Percentiles rank a stretch among this genome's conserved stretches.
Conservation (phyloP, 2,329 filamentous ascomycete genomes). For the Pseudogymnoascus sp. region DNA sequence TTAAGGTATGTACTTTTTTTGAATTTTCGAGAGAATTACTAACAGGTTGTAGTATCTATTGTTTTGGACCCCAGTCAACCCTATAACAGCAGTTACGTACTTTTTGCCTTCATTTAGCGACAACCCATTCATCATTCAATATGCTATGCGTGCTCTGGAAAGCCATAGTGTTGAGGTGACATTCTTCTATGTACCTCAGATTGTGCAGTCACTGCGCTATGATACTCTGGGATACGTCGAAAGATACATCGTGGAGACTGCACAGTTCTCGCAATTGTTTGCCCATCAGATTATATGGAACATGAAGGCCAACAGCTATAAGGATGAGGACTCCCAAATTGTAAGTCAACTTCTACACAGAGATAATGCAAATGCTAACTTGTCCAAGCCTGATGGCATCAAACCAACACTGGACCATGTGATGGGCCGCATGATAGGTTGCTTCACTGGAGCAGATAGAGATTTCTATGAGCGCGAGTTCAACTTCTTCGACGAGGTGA, state of each 20-base stretch:
- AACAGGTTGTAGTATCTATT: constrained; percentile 61
- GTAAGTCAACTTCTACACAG: constrained; percentile 39
- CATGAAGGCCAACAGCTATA: constrained; percentile 98
- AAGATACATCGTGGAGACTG: constrained; percentile 92
- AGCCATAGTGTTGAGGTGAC: constrained; percentile 93
- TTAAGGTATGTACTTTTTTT: constrained; percentile 53
- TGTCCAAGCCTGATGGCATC: constrained; percentile 66
- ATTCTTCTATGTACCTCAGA: constrained; percentile 98
- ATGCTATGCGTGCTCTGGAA: constrained; percentile 90
- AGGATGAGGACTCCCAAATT: constrained; percentile 85
- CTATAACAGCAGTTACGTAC: constrained; percentile 85
- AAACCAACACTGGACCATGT: constrained; percentile 92
- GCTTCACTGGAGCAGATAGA: constrained; percentile 71
- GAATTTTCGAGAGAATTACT: constrained; percentile 18
- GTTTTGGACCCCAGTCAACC: constrained; percentile 89
- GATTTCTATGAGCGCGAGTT: constrained; percentile 93
- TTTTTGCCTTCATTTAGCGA: constrained; percentile 88
- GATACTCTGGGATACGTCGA: constrained; percentile 92
- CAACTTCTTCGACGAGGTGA: constrained; percentile 96
- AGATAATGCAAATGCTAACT: constrained; percentile 5
- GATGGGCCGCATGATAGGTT: constrained; percentile 71
- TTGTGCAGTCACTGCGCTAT: constrained; percentile 90
- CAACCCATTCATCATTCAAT: constrained; percentile 89
- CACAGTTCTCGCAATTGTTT: constrained; percentile 95
- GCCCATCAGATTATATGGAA: constrained; percentile 99